Percentiles rank a stretch among this genome's conserved stretches.
phyloP scores from a whole-genome alignment of 495 filamentous ascomycete species.

The Lentithecium fluviatile region DNA sequence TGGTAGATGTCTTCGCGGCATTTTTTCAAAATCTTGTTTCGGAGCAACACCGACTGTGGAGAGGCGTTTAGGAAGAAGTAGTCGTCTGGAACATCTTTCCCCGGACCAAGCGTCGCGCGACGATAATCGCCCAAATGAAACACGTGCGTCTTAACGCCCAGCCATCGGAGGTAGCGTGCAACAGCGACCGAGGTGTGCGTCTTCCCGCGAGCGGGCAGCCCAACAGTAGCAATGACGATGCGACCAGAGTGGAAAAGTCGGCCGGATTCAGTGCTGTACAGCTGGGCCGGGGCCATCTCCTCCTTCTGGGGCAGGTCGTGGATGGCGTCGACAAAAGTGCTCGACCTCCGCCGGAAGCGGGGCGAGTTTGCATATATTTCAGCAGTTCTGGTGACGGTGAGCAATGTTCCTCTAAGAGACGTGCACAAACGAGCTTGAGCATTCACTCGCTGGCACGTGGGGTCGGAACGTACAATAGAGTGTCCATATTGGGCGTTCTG shows the following conservation, averaged over 20 bases:
- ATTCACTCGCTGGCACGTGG: background rate
- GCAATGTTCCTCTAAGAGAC: background rate
- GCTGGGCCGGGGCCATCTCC: slow-evolving; percentile 88
- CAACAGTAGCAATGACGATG: slow-evolving; percentile 96
- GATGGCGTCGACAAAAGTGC: slow-evolving; percentile 95
- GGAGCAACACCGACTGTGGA: slow-evolving; percentile 77
- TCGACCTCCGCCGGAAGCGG: slow-evolving; percentile 80
- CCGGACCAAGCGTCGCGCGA: slow-evolving; percentile 80
- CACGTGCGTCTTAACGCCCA: slow-evolving; percentile 95
- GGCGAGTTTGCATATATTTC: slow-evolving; percentile 85
- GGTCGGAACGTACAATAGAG: slow-evolving; percentile 64
- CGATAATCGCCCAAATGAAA: slow-evolving; percentile 98
- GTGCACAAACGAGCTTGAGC: background rate
- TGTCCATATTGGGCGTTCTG: slow-evolving; percentile 60
- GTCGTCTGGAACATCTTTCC: slow-evolving; percentile 87
- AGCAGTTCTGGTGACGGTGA: slow-evolving; percentile 59
- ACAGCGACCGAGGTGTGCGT: slow-evolving; percentile 97
- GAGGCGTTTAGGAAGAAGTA: slow-evolving; percentile 98
- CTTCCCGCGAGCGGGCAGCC: slow-evolving; percentile 92
- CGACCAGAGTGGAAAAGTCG: slow-evolving; percentile 94
- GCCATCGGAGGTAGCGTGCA: slow-evolving; percentile 92
- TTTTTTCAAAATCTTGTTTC: slow-evolving; percentile 96
- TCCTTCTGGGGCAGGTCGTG: slow-evolving; percentile 85
- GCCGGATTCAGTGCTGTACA: slow-evolving; percentile 97
- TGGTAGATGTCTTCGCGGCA: slow-evolving; percentile 96